Base-by-base conservation (phyloP, 108 stramenopile species). In the Fistulifera pelliculosa region DNA sequence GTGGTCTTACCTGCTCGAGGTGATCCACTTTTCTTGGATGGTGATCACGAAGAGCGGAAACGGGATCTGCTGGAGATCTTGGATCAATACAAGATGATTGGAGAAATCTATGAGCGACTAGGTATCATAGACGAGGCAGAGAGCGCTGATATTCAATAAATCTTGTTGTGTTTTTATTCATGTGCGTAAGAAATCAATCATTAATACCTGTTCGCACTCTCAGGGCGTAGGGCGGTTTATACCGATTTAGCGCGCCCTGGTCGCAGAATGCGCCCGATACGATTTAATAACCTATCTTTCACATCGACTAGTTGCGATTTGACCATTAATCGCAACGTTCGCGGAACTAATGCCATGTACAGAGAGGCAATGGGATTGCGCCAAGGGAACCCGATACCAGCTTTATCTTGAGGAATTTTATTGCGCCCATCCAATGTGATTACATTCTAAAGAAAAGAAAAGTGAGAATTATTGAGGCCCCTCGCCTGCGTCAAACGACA, bases 311-410 rank as follows among this genome's bases (percentile, higher is more conserved):
- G 38, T 49, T 86, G 85, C 41, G 55, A 55, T 52, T 81, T 79
- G 12, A 85, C 54, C 81, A 92, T 67, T 45, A 85, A 51, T 12
- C 90, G 67, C 43, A 92, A 66, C 52, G 69, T 79, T 27, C 75
- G 68, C 1, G 90, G 90, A 16, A 92, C 60, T 38, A 92, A 41
- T 5, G 79, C 75, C 7, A 69, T 70, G 48, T 79, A 63, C 23
- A 87, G 53, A 14, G 77, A 54, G 13, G 81, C 77, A 28, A 85
- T 49, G 16, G 90, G 90, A 67, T 74, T 81, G 38, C 74, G 58
- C 90, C 90, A 96, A 26, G 95, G 95, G 54, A 92, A 96, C 0
- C 85, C 85, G 61, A 90, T 76, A 0, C 90, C 95, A 8, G 82
- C 79, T 65, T 72, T 79, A 57, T 96, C 92, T 52, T 73, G 54